A percentile compares a stretch with the other conserved stretches of the same genome.
phyloP scores from a whole-genome alignment of 2,329 filamentous ascomycete genomes.

The Aspergillus cejpii region DNA sequence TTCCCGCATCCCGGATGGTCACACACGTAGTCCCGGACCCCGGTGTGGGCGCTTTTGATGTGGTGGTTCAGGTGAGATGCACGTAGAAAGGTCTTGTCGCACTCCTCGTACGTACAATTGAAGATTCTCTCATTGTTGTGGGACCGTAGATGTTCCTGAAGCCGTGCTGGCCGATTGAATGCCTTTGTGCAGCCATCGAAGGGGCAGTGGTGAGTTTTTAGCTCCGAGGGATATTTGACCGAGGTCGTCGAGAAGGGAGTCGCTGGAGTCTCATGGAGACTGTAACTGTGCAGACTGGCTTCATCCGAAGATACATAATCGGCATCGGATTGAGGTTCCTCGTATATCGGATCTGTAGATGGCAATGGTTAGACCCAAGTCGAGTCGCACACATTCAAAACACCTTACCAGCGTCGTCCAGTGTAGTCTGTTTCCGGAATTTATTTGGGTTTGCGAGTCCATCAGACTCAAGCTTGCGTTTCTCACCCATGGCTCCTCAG shows the following conservation, averaged over 20 bases:
- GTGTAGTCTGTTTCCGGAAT: conserved; percentile 23
- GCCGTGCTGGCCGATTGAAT: conserved; percentile 78
- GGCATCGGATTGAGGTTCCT: conserved; percentile 31
- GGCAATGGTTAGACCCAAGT: conserved; percentile 43
- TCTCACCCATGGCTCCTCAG: conserved; percentile 28
- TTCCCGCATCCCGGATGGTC: conserved; percentile 67
- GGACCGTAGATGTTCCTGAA: conserved; percentile 72
- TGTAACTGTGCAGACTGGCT: conserved; percentile 25
- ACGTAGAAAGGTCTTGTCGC: conserved; percentile 77
- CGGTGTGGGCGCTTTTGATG: conserved; percentile 70
- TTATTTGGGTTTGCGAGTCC: conserved; percentile 26
- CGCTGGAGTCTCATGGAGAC: conserved; percentile 42
- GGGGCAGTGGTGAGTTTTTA: conserved; percentile 71
- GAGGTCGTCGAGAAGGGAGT: conserved; percentile 49
- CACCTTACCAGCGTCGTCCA: conserved; percentile 27
- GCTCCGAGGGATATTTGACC: conserved; percentile 54
- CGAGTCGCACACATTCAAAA: conserved; percentile 6
- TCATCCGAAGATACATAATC: conserved; percentile 28
- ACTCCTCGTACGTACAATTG: conserved; percentile 61
- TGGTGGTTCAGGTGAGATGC: conserved; percentile 82
- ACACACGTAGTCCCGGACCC: conserved; percentile 64
- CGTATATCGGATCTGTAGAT: conserved; percentile 31
- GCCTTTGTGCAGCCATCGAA: conserved; percentile 69
- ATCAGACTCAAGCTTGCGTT: conserved; percentile 31
- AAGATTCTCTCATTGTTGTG: conserved; percentile 82